Evolutionary conservation across 768 basidiomycete species (phyloP).

Genomic region (Pleurotus salmoneostramineus): DNA sequence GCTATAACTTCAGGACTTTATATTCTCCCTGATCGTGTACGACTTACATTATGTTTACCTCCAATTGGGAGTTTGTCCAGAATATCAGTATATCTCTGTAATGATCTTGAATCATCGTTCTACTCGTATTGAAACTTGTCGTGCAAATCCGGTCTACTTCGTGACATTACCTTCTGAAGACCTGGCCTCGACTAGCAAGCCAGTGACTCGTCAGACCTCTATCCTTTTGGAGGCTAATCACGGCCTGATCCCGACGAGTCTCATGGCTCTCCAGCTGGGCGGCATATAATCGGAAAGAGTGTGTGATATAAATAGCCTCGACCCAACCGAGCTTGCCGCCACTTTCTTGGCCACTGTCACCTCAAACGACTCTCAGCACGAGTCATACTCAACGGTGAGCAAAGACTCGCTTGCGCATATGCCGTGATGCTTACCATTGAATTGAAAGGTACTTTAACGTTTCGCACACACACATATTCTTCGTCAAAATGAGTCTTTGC

Average conservation of each 20-base stretch:
- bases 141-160: too few relatives aligned
- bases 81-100: too few relatives aligned
- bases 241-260: not conserved
- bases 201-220: too few relatives aligned
- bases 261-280: not conserved
- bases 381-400: not conserved
- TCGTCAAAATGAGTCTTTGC: slow-evolving; percentile 1
- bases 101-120: too few relatives aligned
- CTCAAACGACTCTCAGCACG: too few relatives aligned
- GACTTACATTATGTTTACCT: too few relatives aligned
- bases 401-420: not conserved
- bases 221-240: too few relatives aligned
- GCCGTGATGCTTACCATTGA: not conserved
- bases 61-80: too few relatives aligned
- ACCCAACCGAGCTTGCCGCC: not conserved
- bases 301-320: not conserved
- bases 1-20: not conserved
- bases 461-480: too few relatives aligned
- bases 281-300: not conserved
- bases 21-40: not conserved
- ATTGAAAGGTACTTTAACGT: not conserved
- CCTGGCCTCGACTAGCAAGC: too few relatives aligned
- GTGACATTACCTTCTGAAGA: too few relatives aligned
- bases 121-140: too few relatives aligned
- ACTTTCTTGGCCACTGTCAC: not conserved